These are phyloP conservation scores for Mucor irregularis DNA, from an alignment of 371 early-diverging fungal species.

Conservation along the genomic window DNA sequence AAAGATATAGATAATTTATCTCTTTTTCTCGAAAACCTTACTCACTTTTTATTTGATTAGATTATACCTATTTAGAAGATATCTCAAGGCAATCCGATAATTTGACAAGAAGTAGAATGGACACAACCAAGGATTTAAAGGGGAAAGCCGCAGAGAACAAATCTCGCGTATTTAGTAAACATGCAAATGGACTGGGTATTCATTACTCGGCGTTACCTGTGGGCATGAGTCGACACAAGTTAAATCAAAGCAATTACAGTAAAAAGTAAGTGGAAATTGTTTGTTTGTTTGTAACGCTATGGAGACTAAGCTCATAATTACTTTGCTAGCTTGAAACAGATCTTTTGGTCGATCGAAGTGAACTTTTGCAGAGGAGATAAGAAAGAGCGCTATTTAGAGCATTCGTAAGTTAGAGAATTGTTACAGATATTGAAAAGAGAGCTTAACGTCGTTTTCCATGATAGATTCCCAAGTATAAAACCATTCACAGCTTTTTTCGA, in stretches of 20 bases:
- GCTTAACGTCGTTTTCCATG: too few species aligned
- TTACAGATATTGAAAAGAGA: too few species aligned
- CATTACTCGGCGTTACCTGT: conserved; percentile 26
- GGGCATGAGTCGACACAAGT: conserved; percentile 38
- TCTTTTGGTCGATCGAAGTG: conserved; percentile 46
- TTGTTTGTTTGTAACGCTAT: not conserved
- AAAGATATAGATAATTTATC: not conserved
- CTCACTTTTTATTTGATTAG: too few species aligned
- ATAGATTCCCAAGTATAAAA: conserved; percentile 25
- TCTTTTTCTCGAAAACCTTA: not conserved
- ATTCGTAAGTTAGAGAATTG: conserved; percentile 39
- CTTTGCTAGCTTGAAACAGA: conserved; percentile 21
- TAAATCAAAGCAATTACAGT: conserved; percentile 40
- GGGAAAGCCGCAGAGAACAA: conserved; percentile 5
- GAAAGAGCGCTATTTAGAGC: conserved; percentile 32
- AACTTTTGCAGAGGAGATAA: conserved; percentile 22
- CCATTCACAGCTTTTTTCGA: conserved; percentile 30
- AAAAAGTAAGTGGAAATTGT: conserved; percentile 11
- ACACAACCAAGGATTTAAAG: conserved; percentile 12
- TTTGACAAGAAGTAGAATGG: conserved; percentile 29
- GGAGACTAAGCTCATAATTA: not conserved
- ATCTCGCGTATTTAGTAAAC: conserved; percentile 16
- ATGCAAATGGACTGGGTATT: conserved; percentile 31
- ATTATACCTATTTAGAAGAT: conserved; percentile 52
- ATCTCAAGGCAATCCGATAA: conserved; percentile 38